These are phyloP conservation scores for Metschnikowia borealis DNA, from an alignment of 805 yeast genomes.

Conservation along the genomic window DNA sequence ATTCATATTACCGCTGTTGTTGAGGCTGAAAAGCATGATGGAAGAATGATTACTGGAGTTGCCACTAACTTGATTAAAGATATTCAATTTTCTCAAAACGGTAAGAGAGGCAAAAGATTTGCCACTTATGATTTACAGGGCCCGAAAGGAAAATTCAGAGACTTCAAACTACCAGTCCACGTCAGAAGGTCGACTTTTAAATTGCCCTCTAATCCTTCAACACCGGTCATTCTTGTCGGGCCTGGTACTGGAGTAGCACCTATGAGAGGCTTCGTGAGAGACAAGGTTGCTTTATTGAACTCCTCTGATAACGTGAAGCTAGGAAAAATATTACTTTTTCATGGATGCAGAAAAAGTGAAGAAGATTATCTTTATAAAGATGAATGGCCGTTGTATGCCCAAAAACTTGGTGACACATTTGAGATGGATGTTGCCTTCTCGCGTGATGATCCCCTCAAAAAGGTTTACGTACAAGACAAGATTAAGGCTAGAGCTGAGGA, in stretches of 20 bases:
- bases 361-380: conserved; percentile 84
- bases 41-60: conserved; percentile 65
- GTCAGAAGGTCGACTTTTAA: conserved; percentile 94
- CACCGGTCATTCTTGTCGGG: conserved; percentile 89
- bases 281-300: conserved; percentile 57
- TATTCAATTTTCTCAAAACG: conserved; percentile 56
- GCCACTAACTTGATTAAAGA: conserved; percentile 83
- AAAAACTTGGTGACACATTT: conserved; percentile 55
- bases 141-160: conserved; percentile 59
- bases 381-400: conserved; percentile 81
- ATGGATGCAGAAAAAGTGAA: conserved; percentile 75
- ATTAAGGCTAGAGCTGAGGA: conserved; percentile 51
- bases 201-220: conserved; percentile 77
- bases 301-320: conserved; percentile 29
- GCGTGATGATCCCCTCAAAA: conserved; percentile 54
- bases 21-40: conserved; percentile 49
- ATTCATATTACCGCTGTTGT: conserved; percentile 90
- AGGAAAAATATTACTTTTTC: conserved; percentile 76
- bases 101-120: conserved; percentile 34
- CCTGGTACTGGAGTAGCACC: conserved; percentile 99
- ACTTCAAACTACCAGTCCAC: conserved; percentile 78
- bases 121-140: conserved; percentile 75
- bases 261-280: conserved; percentile 91
- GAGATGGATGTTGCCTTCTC: conserved; percentile 83
- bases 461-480: conserved; percentile 83